Percentiles rank a stretch among this genome's conserved stretches.
Evolutionary conservation across 176 grass and related monocot genomes (phyloP).

Genomic region (Aegilops sharonensis): DNA sequence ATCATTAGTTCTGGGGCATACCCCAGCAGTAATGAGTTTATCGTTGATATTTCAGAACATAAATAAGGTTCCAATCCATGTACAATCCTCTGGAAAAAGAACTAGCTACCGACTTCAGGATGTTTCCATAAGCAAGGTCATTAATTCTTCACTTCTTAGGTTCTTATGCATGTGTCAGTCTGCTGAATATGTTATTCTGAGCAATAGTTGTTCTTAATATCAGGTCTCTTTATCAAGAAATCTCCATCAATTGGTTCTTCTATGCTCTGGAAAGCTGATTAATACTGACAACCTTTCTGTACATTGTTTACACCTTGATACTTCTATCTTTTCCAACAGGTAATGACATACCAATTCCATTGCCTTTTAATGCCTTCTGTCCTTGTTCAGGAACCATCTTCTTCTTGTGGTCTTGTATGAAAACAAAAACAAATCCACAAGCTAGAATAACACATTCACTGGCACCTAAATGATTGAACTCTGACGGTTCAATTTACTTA

Average conservation of each 20-base stretch:
- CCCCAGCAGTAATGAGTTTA: neutral
- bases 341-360: conserved; percentile 28
- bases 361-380: conserved; percentile 2
- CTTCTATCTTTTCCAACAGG: conserved; percentile 84
- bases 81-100: conserved; percentile 37
- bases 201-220: conserved; percentile 26
- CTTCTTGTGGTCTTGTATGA: conserved; percentile 7
- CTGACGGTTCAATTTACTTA: neutral
- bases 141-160: conserved; percentile 25
- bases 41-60: conserved; percentile 74
- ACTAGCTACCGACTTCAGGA: conserved; percentile 58
- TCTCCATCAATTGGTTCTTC: conserved; percentile 68
- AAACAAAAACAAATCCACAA: neutral
- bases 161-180: conserved; percentile 12
- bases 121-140: conserved; percentile 87
- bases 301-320: conserved; percentile 84
- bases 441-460: conserved; percentile 23
- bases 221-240: conserved; percentile 87
- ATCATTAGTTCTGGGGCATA: neutral
- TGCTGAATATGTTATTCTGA: conserved; percentile 14
- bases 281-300: conserved; percentile 47
- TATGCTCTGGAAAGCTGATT: conserved; percentile 66
- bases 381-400: conserved; percentile 14
- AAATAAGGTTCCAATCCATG: conserved; percentile 54
- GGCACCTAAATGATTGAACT: neutral